Evolutionary conservation across 352 stramenopile species (phyloP).

Genomic region (Phytophthora citricola): DNA sequence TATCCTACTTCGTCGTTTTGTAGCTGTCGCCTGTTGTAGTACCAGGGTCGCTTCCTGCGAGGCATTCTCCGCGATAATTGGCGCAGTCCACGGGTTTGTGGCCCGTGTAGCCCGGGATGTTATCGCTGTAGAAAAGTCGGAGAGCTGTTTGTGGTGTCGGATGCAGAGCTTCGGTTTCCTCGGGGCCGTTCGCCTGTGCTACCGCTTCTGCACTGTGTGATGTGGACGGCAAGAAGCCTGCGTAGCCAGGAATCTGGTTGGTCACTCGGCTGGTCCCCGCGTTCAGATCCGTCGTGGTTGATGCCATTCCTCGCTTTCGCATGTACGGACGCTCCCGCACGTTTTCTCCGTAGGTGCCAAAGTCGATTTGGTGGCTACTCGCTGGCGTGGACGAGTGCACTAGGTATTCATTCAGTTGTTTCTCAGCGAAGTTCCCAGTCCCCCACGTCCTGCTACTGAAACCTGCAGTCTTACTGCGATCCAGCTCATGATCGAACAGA

Average conservation of each 20-base stretch:
- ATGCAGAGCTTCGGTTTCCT: slow-evolving; percentile 29
- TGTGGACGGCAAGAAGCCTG: slow-evolving; percentile 68
- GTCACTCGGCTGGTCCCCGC: slow-evolving; percentile 73
- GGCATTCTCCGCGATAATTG: slow-evolving; percentile 83
- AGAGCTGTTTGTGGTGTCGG: slow-evolving; percentile 52
- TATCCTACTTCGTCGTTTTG: slow-evolving; percentile 55
- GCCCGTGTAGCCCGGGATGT: slow-evolving; percentile 84
- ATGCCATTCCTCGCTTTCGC: slow-evolving; percentile 80
- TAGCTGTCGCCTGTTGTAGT: slow-evolving; percentile 76
- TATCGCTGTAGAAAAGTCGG: slow-evolving; percentile 83
- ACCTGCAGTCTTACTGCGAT: slow-evolving; percentile 21
- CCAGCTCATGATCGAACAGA: slow-evolving; percentile 50
- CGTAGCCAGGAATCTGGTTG: slow-evolving; percentile 85
- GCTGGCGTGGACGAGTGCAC: slow-evolving; percentile 64
- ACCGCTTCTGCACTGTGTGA: slow-evolving; percentile 68
- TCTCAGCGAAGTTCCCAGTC: slow-evolving; percentile 26
- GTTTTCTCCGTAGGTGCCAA: slow-evolving; percentile 69
- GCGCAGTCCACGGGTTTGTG: slow-evolving; percentile 78
- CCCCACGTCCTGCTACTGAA: slow-evolving; percentile 22
- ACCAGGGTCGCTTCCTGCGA: slow-evolving; percentile 55
- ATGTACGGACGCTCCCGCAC: slow-evolving; percentile 73
- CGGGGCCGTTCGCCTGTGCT: slow-evolving; percentile 56
- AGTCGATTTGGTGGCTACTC: slow-evolving; percentile 82
- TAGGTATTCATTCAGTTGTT: slow-evolving; percentile 35
- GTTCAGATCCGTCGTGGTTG: slow-evolving; percentile 78